These are phyloP conservation scores for Podila epicladia DNA, from an alignment of 192 early-diverging fungal species.

Conservation along the genomic window DNA sequence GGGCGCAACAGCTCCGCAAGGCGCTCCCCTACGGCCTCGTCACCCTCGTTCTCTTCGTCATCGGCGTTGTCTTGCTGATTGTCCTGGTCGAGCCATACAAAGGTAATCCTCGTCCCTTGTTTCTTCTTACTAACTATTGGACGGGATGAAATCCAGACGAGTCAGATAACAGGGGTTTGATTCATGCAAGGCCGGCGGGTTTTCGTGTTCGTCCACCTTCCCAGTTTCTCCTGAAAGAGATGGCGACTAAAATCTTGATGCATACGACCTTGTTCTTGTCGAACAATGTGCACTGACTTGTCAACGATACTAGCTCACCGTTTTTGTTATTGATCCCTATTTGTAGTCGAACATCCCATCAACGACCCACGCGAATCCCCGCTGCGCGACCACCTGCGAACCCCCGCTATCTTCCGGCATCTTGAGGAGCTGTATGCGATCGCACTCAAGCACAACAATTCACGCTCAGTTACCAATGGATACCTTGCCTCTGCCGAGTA, in stretches of 20 bases:
- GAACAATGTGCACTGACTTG: too few relatives aligned
- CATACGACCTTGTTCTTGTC: too few relatives aligned
- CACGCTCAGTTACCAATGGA: slow-evolving; percentile 52
- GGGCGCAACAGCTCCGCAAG: slow-evolving; percentile 5
- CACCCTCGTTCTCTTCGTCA: slow-evolving; percentile 35
- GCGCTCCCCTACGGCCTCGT: slow-evolving; percentile 34
- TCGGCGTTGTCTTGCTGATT: slow-evolving; percentile 29
- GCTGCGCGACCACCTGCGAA: slow-evolving; percentile 16
- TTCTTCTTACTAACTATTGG: neutral
- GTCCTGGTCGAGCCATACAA: slow-evolving; percentile 32
- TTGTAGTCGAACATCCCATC: slow-evolving; percentile 8
- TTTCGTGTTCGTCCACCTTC: too few relatives aligned
- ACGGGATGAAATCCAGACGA: too few relatives aligned
- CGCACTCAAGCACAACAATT: slow-evolving; percentile 47
- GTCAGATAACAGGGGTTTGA: too few relatives aligned
- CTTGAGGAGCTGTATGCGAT: slow-evolving; percentile 47
- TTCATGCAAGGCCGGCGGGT: too few relatives aligned
- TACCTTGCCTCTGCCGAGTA: slow-evolving; percentile 69
- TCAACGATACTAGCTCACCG: neutral
- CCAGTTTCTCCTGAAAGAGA: too few relatives aligned
- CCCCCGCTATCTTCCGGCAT: slow-evolving; percentile 36
- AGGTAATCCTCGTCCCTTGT: neutral
- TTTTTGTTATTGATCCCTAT: neutral
- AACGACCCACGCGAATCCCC: slow-evolving; percentile 20
- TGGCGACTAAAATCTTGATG: too few relatives aligned